Percentiles rank a stretch among this genome's conserved stretches.
Evolutionary conservation across 2,329 filamentous ascomycete genomes (phyloP).

Genomic region (Cercospora brassicicola): DNA sequence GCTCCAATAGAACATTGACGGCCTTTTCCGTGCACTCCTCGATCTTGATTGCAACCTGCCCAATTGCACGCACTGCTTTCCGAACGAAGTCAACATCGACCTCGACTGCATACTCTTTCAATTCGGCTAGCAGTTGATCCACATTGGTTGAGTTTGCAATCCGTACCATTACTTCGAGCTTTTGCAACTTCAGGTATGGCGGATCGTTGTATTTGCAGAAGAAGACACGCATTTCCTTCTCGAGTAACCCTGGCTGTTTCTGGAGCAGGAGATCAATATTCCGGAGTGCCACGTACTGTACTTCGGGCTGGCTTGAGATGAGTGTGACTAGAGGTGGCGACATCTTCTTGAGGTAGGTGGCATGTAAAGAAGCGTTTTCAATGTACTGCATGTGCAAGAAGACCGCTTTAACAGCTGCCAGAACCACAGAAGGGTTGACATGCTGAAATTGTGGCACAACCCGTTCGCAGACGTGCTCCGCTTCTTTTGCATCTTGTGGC

Average conservation of each 20-base stretch:
- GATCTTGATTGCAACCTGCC: constrained; percentile 98
- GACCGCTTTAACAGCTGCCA: constrained; percentile 96
- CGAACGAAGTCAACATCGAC: constrained; percentile 99
- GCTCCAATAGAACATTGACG: constrained; percentile 86
- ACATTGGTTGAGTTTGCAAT: constrained; percentile 98
- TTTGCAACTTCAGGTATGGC: constrained; percentile 94
- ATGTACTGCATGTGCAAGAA: constrained; percentile 93
- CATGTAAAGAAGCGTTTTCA: constrained; percentile 68
- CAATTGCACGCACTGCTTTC: constrained; percentile 91
- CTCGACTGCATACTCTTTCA: constrained; percentile 97
- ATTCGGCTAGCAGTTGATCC: constrained; percentile 86
- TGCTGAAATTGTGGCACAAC: constrained; percentile 97
- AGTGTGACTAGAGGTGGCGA: constrained; percentile 93
- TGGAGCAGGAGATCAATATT: constrained; percentile 96
- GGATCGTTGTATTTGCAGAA: constrained; percentile 99
- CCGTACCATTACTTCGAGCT: constrained; percentile 98
- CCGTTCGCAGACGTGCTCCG: constrained; percentile 96
- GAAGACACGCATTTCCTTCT: constrained; percentile 96
- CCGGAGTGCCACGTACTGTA: constrained; percentile 92
- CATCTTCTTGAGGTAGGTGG: constrained; percentile 97
- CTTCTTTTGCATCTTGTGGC: constrained; percentile 85
- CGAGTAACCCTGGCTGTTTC: constrained; percentile 92
- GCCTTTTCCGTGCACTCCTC: constrained; percentile 93
- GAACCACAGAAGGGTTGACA: constrained; percentile 92
- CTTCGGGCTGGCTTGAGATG: constrained; percentile 91